Percentiles rank a stretch among this genome's conserved stretches.
These are phyloP conservation scores for Albatrellus ellisii DNA, from an alignment of 768 basidiomycete genomes.

Conservation along the genomic window DNA sequence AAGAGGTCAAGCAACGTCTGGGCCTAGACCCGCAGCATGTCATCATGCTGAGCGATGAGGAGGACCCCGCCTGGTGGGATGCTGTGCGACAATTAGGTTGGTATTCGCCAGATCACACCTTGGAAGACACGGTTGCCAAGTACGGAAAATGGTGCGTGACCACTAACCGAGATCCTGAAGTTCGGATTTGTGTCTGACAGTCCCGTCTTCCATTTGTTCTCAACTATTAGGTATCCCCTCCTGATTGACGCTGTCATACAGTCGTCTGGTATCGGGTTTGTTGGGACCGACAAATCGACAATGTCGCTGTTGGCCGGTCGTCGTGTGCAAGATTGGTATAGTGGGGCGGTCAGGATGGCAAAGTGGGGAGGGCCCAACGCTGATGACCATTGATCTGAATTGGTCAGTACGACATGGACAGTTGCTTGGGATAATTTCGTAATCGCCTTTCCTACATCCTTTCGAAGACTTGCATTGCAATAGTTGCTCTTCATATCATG, in stretches of 20 bases:
- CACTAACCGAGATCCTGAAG: too few species aligned
- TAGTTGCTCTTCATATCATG: too few species aligned
- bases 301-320: slow-evolving; percentile 55
- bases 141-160: slow-evolving; percentile 26
- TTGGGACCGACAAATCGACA: slow-evolving; percentile 61
- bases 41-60: slow-evolving; percentile 31
- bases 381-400: slow-evolving; percentile 35
- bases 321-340: slow-evolving; percentile 56
- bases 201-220: too few species aligned
- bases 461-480: too few species aligned
- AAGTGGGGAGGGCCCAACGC: slow-evolving; percentile 46
- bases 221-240: slow-evolving; percentile 63
- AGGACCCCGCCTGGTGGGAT: slow-evolving; percentile 26
- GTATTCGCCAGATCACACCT: slow-evolving; percentile 22
- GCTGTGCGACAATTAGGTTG: slow-evolving; percentile 24
- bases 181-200: neutral
- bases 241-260: slow-evolving; percentile 65
- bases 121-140: slow-evolving; percentile 20
- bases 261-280: slow-evolving; percentile 50
- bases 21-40: slow-evolving; percentile 22
- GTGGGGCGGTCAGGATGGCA: slow-evolving; percentile 36
- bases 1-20: slow-evolving; percentile 20
- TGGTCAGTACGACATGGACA: neutral
- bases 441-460: too few species aligned
- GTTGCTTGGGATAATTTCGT: too few species aligned